Evolutionary conservation across 768 basidiomycete species (phyloP).

Genomic region (Lactarius tabidus): DNA sequence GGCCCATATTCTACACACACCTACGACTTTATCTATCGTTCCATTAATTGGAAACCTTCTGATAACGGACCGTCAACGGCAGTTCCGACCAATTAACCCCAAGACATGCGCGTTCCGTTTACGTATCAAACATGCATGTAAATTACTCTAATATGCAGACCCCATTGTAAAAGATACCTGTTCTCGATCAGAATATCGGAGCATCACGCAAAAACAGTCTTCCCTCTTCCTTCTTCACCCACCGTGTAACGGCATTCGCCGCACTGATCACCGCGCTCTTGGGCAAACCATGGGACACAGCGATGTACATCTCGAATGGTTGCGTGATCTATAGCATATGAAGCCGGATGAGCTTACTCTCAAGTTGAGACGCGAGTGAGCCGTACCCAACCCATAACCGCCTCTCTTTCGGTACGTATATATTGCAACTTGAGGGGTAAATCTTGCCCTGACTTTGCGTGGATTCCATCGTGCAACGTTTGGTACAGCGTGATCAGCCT

Average conservation of each 20-base stretch:
- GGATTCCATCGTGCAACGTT: slow-evolving; percentile 80
- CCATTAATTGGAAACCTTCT: slow-evolving; percentile 17
- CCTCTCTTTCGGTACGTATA: slow-evolving; percentile 79
- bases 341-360: background rate
- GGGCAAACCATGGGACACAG: slow-evolving; percentile 75
- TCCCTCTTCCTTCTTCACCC: slow-evolving; percentile 87
- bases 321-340: slow-evolving; percentile 68
- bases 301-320: slow-evolving; percentile 87
- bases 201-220: slow-evolving; percentile 82
- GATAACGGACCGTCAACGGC: slow-evolving; percentile 8
- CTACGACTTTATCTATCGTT: slow-evolving; percentile 25
- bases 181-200: slow-evolving; percentile 63
- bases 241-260: slow-evolving; percentile 83
- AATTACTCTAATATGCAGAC: slow-evolving; percentile 9
- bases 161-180: background rate
- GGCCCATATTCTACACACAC: slow-evolving; percentile 23
- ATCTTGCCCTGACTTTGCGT: slow-evolving; percentile 83
- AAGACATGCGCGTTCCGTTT: background rate
- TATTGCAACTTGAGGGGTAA: slow-evolving; percentile 83
- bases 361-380: background rate
- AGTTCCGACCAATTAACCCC: slow-evolving; percentile 4
- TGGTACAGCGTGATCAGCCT: slow-evolving; percentile 89
- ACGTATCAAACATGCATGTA: background rate
- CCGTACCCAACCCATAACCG: slow-evolving; percentile 92
- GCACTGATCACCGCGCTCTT: slow-evolving; percentile 86